phyloP scores from a whole-genome alignment of 176 grass and related monocot species.

The Aegilops bicornis region DNA sequence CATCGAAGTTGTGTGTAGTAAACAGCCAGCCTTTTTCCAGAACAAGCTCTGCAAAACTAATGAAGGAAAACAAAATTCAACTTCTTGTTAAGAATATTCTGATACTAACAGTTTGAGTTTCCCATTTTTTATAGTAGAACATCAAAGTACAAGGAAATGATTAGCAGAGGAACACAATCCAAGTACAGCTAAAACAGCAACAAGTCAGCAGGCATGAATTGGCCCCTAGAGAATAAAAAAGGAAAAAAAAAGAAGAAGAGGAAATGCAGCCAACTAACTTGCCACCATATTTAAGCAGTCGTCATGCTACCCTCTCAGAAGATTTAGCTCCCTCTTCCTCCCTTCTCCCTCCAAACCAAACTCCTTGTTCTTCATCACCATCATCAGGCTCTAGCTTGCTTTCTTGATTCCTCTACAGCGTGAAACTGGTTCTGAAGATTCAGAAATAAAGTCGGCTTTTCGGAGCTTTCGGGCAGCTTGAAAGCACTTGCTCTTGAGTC shows the following conservation, averaged over 20 bases:
- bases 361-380: background rate
- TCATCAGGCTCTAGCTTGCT: background rate
- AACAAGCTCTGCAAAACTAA: background rate
- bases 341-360: slow-evolving; percentile 23
- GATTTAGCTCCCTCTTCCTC: slow-evolving; percentile 36
- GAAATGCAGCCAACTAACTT: slow-evolving; percentile 50
- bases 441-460: background rate
- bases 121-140: background rate
- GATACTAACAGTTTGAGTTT: background rate
- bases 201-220: slow-evolving; percentile 11
- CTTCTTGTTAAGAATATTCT: slow-evolving; percentile 5
- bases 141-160: slow-evolving; percentile 8
- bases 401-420: slow-evolving; percentile 20
- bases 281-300: slow-evolving; percentile 43
- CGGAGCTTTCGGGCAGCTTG: background rate
- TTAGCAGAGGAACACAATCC: slow-evolving; percentile 8
- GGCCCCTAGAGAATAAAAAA: background rate
- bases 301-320: slow-evolving; percentile 35
- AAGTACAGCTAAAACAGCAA: slow-evolving; percentile 46
- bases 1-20: background rate
- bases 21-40: background rate
- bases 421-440: slow-evolving; percentile 15
- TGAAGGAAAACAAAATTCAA: slow-evolving; percentile 2
- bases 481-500: background rate
- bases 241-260: background rate